phyloP scores from a whole-genome alignment of 768 basidiomycete species.

The Rickenella mellea region DNA sequence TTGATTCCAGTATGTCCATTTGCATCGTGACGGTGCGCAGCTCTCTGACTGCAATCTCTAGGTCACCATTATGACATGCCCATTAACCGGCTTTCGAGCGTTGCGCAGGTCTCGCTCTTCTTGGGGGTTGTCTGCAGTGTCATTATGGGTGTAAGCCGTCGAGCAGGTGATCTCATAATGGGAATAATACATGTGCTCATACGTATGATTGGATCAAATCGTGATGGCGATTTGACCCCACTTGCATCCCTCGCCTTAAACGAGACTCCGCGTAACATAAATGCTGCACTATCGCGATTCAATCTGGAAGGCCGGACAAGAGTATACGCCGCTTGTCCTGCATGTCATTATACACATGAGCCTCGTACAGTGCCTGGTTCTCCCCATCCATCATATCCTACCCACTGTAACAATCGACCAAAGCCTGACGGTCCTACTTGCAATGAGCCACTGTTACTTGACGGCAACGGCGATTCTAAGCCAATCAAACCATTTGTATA shows the following conservation, averaged over 20 bases:
- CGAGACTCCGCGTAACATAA: conserved; percentile 2
- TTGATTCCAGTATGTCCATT: too few species aligned
- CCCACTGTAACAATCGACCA: conserved; percentile 4
- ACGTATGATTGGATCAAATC: too few species aligned
- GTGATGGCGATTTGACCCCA: too few species aligned
- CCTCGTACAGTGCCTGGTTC: neutral
- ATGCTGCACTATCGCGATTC: conserved; percentile 4
- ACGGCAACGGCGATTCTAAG: too few species aligned
- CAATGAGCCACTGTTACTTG: too few species aligned
- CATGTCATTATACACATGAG: conserved; percentile 8
- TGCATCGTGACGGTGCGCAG: too few species aligned
- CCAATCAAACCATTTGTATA: too few species aligned
- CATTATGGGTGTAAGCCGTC: conserved; percentile 10
- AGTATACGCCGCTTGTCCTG: conserved; percentile 9
- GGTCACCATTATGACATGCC: too few species aligned
- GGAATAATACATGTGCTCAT: conserved; percentile 9
- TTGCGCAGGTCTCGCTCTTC: conserved; percentile 14
- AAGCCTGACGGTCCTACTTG: neutral
- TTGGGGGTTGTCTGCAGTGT: conserved; percentile 11
- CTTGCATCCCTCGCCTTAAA: neutral
- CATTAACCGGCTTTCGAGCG: too few species aligned
- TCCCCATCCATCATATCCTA: conserved; percentile 3
- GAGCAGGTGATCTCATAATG: conserved; percentile 12
- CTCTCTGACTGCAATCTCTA: too few species aligned
- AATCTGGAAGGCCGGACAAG: conserved; percentile 10